Evolutionary conservation across 2,329 filamentous ascomycete genomes (phyloP), one percentile per base, ranked within the genome.

Genomic region (Monilinia vaccinii-corymbosi): DNA sequence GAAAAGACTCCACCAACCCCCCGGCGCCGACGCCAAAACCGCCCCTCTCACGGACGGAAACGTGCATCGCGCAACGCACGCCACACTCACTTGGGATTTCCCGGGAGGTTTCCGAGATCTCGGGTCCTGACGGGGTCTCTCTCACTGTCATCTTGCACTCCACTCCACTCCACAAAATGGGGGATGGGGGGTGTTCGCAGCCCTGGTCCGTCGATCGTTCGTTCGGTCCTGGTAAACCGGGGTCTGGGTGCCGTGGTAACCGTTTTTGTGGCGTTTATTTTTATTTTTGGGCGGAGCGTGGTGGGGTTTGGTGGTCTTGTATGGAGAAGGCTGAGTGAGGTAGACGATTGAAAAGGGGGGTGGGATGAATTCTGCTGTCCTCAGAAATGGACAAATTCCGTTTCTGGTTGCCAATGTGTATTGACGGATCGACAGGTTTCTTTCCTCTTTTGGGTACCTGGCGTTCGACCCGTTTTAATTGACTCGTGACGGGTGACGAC

Each of bases 221-320:
- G n/a, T 21, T 44, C n/a, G n/a, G 40, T 44, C 13, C 18, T n/a
- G 34, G 9, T 36, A 36, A 36, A 8, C 38, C 7, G n/a, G 40
- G 40, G 9, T 23, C 13, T n/a, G n/a, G 40, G 13, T 44, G 40
- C 40, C 32, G 38, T 42, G 28, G 48, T 57, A 56, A 5, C 53
- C 53, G 53, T 40, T 57, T 57, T 32, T 28, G 53, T 57, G 53
- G 53, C 53, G 44, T 47, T 47, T n/a, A n/a, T n/a, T 47, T 32
- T 32, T 2, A 6, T 28, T 28, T 28, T 28, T 28, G 25, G 47
- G 31, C 32, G 16, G 47, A 34, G 31, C 34, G 10, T 49, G 47
- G 34, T 36, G 34, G 14, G 11, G 34, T 36, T 14, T 14, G 14
- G 11, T 36, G 34, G 9, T 14, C 34, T 11, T 36, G 13, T 36